Percentiles rank a stretch among this genome's conserved stretches.
These are phyloP conservation scores for Thalassiosira ordinaria DNA, from an alignment of 352 stramenopile species.

Conservation along the genomic window DNA sequence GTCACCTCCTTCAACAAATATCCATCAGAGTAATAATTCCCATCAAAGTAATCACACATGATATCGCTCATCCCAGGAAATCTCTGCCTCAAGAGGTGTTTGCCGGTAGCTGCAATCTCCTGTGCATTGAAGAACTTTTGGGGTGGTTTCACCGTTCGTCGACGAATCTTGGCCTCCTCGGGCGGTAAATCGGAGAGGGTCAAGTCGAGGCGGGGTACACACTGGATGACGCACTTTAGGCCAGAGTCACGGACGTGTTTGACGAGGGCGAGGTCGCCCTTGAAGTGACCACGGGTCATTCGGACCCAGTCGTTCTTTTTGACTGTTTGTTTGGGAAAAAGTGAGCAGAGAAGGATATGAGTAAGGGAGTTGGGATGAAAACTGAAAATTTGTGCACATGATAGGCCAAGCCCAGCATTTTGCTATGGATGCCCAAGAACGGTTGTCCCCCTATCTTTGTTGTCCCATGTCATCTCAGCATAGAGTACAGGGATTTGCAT, in stretches of 20 bases:
- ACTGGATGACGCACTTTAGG: slow-evolving; percentile 84
- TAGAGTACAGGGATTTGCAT: no score
- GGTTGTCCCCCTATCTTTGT: no score
- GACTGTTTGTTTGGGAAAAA: slow-evolving; percentile 64
- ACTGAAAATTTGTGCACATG: no score
- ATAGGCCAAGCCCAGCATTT: no score
- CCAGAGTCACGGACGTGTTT: slow-evolving; percentile 83
- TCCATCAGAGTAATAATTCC: slow-evolving; percentile 85
- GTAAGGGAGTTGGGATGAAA: no score
- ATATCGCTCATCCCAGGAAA: slow-evolving; percentile 77
- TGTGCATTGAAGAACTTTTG: slow-evolving; percentile 87
- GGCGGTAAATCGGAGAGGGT: slow-evolving; percentile 68
- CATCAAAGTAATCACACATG: slow-evolving; percentile 84
- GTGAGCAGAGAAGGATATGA: no score
- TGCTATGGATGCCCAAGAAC: no score
- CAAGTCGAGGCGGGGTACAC: slow-evolving; percentile 84
- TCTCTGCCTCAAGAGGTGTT: slow-evolving; percentile 63
- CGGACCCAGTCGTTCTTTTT: slow-evolving; percentile 88
- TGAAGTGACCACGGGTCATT: slow-evolving; percentile 85
- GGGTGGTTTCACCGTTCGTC: slow-evolving; percentile 75
- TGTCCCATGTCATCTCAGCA: no score
- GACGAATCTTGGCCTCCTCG: slow-evolving; percentile 79
- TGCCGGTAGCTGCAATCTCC: slow-evolving; percentile 78
- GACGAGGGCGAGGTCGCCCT: slow-evolving; percentile 86
- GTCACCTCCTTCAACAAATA: slow-evolving; percentile 87